Conservation (phyloP, 1,139 yeast genomes). For the Magnusiomyces fungicola region DNA sequence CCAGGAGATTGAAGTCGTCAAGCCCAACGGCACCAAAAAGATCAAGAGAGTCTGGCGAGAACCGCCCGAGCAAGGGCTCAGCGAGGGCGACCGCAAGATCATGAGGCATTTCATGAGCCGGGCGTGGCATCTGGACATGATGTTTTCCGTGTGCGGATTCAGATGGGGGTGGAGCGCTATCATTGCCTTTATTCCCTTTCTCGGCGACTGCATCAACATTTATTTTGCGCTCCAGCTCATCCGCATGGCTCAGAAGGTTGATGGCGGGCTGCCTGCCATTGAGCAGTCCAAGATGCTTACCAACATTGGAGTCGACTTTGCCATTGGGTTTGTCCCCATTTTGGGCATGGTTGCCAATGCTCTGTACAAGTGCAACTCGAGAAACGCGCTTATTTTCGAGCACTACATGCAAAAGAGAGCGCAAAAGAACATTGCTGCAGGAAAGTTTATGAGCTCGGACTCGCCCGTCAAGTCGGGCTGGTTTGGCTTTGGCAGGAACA, state of each 20-base stretch:
- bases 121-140: slow-evolving; percentile 58
- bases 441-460: background rate
- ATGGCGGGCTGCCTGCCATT: slow-evolving; percentile 55
- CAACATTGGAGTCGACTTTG: slow-evolving; percentile 59
- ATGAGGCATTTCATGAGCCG: slow-evolving; percentile 48
- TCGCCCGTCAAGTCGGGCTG: background rate
- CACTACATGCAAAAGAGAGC: slow-evolving; percentile 12
- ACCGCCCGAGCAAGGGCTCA: slow-evolving; percentile 47
- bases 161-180: slow-evolving; percentile 68
- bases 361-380: slow-evolving; percentile 64
- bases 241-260: slow-evolving; percentile 45
- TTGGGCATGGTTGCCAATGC: slow-evolving; percentile 66
- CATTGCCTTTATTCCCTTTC: slow-evolving; percentile 58
- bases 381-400: slow-evolving; percentile 62
- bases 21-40: slow-evolving; percentile 20
- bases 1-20: slow-evolving; percentile 29
- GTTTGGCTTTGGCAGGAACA: background rate
- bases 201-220: slow-evolving; percentile 50
- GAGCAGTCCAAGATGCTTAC: slow-evolving; percentile 48
- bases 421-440: slow-evolving; percentile 6
- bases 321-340: slow-evolving; percentile 62
- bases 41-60: slow-evolving; percentile 27
- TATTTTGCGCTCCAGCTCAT: slow-evolving; percentile 46
- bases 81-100: slow-evolving; percentile 45
- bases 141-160: slow-evolving; percentile 54